Conservation (phyloP, 352 stramenopile species). For the Globisporangium acanthophoron region DNA sequence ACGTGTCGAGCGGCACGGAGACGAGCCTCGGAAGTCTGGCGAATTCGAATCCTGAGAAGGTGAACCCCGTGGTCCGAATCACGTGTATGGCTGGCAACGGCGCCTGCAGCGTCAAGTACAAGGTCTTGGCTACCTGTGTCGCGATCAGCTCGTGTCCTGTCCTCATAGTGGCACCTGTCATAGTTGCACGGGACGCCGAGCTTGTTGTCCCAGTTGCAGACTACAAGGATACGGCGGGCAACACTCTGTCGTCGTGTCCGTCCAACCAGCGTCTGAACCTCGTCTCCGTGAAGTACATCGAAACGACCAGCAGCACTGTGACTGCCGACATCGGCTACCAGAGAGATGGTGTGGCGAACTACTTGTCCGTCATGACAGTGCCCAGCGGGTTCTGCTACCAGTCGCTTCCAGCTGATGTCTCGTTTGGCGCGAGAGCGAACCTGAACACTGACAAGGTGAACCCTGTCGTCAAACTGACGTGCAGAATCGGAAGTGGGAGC, state of each 20-base stretch:
- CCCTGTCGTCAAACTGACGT: background rate
- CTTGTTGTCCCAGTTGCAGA: background rate
- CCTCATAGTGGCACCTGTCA: background rate
- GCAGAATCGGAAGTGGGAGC: background rate
- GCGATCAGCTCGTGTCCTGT: background rate
- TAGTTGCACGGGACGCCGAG: background rate
- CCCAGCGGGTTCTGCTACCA: background rate
- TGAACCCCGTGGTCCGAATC: background rate
- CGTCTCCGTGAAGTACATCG: background rate
- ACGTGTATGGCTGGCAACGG: background rate
- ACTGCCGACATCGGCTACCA: background rate
- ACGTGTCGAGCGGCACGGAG: no score
- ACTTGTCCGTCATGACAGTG: background rate
- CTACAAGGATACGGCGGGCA: background rate
- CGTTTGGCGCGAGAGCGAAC: background rate
- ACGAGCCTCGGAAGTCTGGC: background rate
- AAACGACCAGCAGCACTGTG: background rate
- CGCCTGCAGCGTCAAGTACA: background rate
- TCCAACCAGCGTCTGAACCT: background rate
- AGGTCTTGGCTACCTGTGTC: background rate
- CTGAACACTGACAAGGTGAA: background rate
- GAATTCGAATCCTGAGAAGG: background rate
- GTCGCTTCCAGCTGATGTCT: background rate
- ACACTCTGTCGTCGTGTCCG: background rate
- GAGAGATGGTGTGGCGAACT: background rate